These are phyloP conservation scores for Amphirosellinia nigrospora DNA, from an alignment of 495 filamentous ascomycete species.

Conservation along the genomic window DNA sequence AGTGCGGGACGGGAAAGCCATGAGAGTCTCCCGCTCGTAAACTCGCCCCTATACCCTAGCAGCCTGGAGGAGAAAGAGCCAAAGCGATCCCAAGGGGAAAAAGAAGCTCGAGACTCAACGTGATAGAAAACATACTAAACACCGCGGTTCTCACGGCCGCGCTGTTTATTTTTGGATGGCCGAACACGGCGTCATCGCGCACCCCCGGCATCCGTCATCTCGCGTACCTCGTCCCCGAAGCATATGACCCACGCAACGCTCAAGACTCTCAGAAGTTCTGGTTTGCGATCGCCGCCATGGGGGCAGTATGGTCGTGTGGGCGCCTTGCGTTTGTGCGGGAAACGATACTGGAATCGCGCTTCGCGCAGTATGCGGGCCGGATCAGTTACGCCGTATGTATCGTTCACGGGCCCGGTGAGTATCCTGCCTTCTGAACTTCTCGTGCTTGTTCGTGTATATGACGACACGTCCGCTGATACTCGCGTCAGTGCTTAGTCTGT, in stretches of 20 bases:
- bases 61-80: background rate
- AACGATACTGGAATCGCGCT: constrained; percentile 57
- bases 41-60: background rate
- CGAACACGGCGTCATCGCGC: constrained; percentile 45
- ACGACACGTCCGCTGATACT: background rate
- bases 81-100: background rate
- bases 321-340: constrained; percentile 55
- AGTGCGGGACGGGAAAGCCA: constrained; percentile 30
- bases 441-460: no score
- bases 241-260: constrained; percentile 41
- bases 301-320: constrained; percentile 62
- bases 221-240: constrained; percentile 39
- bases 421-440: background rate
- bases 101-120: constrained; percentile 23
- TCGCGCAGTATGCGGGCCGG: constrained; percentile 68
- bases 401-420: constrained; percentile 56
- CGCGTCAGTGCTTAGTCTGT: constrained; percentile 49
- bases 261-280: constrained; percentile 57
- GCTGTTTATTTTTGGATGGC: constrained; percentile 54
- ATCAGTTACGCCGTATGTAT: constrained; percentile 68
- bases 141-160: constrained; percentile 42
- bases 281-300: constrained; percentile 61
- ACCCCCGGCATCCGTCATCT: constrained; percentile 47
- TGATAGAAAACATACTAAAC: constrained; percentile 21
- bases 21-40: background rate